Percentiles rank a stretch among this genome's conserved stretches.
These are phyloP conservation scores for Fraxinus americana DNA, from an alignment of 257 asterid genomes.

Conservation along the genomic window DNA sequence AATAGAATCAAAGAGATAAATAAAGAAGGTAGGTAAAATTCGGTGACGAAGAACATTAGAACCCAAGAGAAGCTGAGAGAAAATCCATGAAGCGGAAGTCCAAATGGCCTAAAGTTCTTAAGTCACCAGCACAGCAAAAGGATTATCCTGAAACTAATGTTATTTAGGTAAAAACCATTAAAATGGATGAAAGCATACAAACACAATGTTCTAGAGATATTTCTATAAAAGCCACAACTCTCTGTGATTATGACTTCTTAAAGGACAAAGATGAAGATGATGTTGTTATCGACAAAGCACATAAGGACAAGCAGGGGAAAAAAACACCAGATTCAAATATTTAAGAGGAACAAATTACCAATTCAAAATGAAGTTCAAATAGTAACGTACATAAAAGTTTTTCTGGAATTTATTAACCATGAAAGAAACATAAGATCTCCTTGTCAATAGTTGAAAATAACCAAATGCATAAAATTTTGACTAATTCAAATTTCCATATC, in stretches of 20 bases:
- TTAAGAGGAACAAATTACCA: too few relatives aligned
- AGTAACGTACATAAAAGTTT: too few relatives aligned
- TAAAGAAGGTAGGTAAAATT: too few relatives aligned
- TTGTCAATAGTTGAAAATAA: background rate
- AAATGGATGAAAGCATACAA: background rate
- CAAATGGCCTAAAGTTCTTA: background rate
- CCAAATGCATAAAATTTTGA: background rate
- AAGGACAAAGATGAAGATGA: too few relatives aligned
- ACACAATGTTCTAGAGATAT: background rate
- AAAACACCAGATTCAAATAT: too few relatives aligned
- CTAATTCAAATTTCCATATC: background rate
- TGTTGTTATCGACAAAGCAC: too few relatives aligned
- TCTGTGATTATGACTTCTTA: background rate
- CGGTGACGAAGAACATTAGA: background rate
- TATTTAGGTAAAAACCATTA: slow-evolving; percentile 1
- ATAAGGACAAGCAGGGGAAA: too few relatives aligned
- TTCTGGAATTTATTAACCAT: background rate
- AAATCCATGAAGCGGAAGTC: background rate
- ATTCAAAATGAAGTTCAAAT: too few relatives aligned
- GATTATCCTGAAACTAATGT: background rate
- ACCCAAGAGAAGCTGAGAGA: background rate
- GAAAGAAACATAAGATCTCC: background rate
- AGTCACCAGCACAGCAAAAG: too few relatives aligned
- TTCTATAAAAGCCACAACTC: background rate
- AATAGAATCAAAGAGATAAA: too few relatives aligned